A percentile compares a stretch with the other conserved stretches of the same genome.
phyloP scores from a whole-genome alignment of 768 basidiomycete genomes.

The Tricholoma terreum region DNA sequence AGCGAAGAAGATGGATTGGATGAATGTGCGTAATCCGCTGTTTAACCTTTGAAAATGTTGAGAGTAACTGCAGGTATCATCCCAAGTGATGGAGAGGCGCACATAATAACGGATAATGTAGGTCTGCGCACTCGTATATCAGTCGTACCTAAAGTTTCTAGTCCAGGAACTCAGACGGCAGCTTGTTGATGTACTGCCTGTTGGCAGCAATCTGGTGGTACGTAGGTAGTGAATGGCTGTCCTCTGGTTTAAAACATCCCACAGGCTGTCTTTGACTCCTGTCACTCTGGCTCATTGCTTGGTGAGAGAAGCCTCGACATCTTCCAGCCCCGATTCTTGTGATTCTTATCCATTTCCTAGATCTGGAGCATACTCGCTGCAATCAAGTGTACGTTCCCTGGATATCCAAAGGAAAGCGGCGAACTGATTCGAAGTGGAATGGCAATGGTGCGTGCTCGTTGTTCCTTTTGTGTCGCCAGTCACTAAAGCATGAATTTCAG shows the following conservation, averaged over 20 bases:
- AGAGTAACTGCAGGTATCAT: conserved; percentile 31
- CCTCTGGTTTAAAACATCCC: no score
- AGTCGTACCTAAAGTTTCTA: background rate
- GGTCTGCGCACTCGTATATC: conserved; percentile 3
- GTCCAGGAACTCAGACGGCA: conserved; percentile 30
- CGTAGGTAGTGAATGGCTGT: conserved; percentile 2
- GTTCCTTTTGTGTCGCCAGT: background rate
- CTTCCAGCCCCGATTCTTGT: background rate
- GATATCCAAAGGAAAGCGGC: conserved; percentile 39
- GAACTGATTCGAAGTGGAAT: conserved; percentile 32
- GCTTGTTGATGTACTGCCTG: conserved; percentile 37
- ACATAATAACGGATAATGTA: conserved; percentile 37
- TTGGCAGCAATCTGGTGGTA: conserved; percentile 35
- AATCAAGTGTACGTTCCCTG: conserved; percentile 47
- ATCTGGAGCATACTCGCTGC: conserved; percentile 41
- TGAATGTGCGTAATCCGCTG: conserved; percentile 38
- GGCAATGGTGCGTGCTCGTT: conserved; percentile 22
- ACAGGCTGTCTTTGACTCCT: conserved; percentile 35
- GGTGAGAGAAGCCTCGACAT: conserved; percentile 20
- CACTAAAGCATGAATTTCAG: conserved; percentile 3
- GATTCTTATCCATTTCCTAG: conserved; percentile 12
- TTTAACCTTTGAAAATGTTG: background rate
- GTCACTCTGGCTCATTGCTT: conserved; percentile 40
- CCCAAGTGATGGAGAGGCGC: conserved; percentile 34
- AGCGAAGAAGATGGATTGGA: conserved; percentile 51